phyloP scores from a whole-genome alignment of 83 land plant species.

The Thuja plicata region DNA sequence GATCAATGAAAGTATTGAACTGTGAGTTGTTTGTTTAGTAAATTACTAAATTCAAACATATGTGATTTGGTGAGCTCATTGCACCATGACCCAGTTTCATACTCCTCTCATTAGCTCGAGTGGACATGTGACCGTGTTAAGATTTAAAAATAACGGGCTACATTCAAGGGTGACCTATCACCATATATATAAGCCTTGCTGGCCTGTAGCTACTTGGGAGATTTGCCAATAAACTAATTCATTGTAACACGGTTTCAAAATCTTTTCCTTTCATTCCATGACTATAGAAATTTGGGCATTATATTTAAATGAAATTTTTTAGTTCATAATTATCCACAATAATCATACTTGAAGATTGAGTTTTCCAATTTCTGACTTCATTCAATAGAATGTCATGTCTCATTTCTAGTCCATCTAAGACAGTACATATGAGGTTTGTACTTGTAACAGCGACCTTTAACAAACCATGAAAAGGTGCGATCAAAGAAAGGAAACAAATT shows the following conservation, averaged over 20 bases:
- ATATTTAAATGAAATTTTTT: neutral
- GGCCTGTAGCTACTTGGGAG: neutral
- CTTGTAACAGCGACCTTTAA: too few species aligned
- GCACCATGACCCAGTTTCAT: neutral
- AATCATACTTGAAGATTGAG: neutral
- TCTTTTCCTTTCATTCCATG: neutral
- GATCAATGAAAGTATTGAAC: neutral
- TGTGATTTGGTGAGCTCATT: neutral
- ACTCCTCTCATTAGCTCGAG: too few species aligned
- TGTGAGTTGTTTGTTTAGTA: neutral
- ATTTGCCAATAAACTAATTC: neutral
- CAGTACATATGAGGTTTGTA: too few species aligned
- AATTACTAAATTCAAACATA: too few species aligned
- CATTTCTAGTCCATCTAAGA: too few species aligned
- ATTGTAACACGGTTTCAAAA: constrained; percentile 35
- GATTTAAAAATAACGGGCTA: too few species aligned
- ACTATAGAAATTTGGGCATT: neutral
- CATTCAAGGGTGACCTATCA: neutral
- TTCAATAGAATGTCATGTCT: too few species aligned
- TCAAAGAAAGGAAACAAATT: too few species aligned
- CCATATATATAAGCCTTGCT: too few species aligned
- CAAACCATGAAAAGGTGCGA: too few species aligned
- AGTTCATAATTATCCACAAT: neutral
- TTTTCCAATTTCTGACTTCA: too few species aligned
- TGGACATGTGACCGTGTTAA: too few species aligned